A percentile compares a stretch with the other conserved stretches of the same genome.
phyloP scores from a whole-genome alignment of 768 basidiomycete species.

The Trametes sanguinea region DNA sequence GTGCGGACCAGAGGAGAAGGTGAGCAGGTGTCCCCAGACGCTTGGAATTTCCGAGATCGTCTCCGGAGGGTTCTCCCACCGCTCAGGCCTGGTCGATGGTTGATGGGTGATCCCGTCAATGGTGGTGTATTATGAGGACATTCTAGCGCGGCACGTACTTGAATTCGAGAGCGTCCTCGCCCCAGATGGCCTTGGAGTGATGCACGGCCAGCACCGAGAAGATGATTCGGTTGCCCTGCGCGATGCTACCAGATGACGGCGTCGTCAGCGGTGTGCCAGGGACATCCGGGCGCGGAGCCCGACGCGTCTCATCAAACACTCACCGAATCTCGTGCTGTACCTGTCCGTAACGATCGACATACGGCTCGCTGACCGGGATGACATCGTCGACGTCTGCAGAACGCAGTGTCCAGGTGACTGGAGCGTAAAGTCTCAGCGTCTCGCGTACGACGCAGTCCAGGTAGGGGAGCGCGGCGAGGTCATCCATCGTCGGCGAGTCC shows the following conservation, averaged over 20 bases:
- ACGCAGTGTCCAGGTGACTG: slow-evolving; percentile 51
- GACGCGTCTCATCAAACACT: slow-evolving; percentile 23
- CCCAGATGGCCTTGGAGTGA: slow-evolving; percentile 55
- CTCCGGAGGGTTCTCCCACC: slow-evolving; percentile 54
- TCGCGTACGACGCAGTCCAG: slow-evolving; percentile 68
- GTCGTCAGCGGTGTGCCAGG: not conserved
- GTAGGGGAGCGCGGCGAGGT: slow-evolving; percentile 62
- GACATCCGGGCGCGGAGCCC: too few relatives aligned
- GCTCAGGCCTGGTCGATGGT: slow-evolving; percentile 51
- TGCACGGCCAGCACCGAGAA: slow-evolving; percentile 60
- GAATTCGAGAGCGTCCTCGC: slow-evolving; percentile 62
- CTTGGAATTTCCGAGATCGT: slow-evolving; percentile 51
- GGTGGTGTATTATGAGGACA: not conserved
- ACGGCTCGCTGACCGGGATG: slow-evolving; percentile 50
- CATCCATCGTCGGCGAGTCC: slow-evolving; percentile 58
- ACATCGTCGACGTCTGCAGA: slow-evolving; percentile 45
- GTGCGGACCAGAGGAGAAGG: slow-evolving; percentile 63
- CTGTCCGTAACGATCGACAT: slow-evolving; percentile 25
- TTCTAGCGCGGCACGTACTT: slow-evolving; percentile 36
- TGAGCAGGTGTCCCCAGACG: slow-evolving; percentile 58
- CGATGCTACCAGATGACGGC: slow-evolving; percentile 15
- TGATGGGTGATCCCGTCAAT: not conserved
- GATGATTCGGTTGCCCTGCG: slow-evolving; percentile 34
- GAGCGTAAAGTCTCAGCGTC: slow-evolving; percentile 55
- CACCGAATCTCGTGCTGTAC: slow-evolving; percentile 28